phyloP scores from a whole-genome alignment of 148 eudicot genomes.

The Fagopyrum homotropicum region DNA sequence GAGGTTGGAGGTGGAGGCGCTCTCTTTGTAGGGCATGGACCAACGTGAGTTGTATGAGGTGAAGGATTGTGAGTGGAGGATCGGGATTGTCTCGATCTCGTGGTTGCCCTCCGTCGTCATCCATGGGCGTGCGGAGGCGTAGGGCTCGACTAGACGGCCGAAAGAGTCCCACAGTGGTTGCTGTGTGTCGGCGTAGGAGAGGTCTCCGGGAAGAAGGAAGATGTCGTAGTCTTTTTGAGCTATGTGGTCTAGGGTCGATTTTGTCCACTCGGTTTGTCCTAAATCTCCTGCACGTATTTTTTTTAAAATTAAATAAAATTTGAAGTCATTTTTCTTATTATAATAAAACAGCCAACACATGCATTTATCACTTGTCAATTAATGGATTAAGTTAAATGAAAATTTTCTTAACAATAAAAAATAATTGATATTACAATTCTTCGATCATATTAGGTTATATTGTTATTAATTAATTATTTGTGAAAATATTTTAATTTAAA shows the following conservation, averaged over 20 bases:
- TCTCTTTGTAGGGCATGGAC: conserved; percentile 58
- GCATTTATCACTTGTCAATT: background rate
- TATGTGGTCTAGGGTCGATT: conserved; percentile 48
- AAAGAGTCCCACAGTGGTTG: conserved; percentile 84
- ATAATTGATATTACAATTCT: too few relatives aligned
- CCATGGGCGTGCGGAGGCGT: conserved; percentile 66
- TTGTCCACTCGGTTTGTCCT: conserved; percentile 83
- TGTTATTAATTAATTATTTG: too few relatives aligned
- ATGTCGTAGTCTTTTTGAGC: conserved; percentile 50
- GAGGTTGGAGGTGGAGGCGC: conserved; percentile 56
- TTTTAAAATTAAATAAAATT: too few relatives aligned
- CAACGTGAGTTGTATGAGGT: conserved; percentile 65
- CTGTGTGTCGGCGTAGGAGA: conserved; percentile 62
- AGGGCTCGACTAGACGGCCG: conserved; percentile 64
- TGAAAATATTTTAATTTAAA: too few relatives aligned
- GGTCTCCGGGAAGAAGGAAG: conserved; percentile 60
- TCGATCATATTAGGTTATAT: too few relatives aligned
- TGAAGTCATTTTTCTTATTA: too few relatives aligned
- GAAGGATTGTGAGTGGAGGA: conserved; percentile 39
- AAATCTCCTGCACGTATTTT: conserved; percentile 43
- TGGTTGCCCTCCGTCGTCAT: conserved; percentile 82
- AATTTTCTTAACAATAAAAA: too few relatives aligned
- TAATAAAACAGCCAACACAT: background rate
- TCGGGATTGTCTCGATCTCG: conserved; percentile 51
- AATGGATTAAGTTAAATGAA: too few relatives aligned